Evolutionary conservation across 2,329 filamentous ascomycete genomes (phyloP), one percentile per base, ranked within the genome.

Genomic region (Fusarium compactum): DNA sequence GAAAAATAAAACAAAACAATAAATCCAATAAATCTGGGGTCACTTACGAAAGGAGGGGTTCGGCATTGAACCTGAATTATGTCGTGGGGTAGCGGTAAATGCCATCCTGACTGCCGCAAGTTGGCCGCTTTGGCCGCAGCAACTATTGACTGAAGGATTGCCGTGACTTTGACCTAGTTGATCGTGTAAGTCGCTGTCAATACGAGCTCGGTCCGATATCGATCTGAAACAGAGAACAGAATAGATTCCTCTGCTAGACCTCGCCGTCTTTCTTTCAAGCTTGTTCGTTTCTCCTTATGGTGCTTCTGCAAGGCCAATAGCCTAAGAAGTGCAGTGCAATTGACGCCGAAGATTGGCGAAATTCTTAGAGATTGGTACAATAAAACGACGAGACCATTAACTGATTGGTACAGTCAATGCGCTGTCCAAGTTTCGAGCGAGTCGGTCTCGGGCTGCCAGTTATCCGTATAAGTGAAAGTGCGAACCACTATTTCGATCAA

Each of bases 21-120:
- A 51, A 11, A 25, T 32, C 15, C 25, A 27, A 45, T 46, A 52
- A 66, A 68, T 57, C 59, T 24, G 62, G 69, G 59, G 61, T 45
- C 59, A 76, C 85, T 80, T 81, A 87, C 85, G 85, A 76, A 87
- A 87, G 55, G 84, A 85, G 65, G 84, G 83, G 75, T 81, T 80
- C 74, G 84, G 84, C 45, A 82, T 78, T 70, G 83, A 77, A 20
- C 60, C 65, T 54, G 62, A 56, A 50, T 60, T 52, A 61, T 69
- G 64, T 70, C 68, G 50, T 58, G 61, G 61, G 61, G 59, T 58
- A 64, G 46, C 50, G 59, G 61, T 58, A 57, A 64, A 64, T 58
- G 59, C 61, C 59, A 64, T 64, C 44, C 45, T 73, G 57, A 52
- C 62, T 52, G 65, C 65, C 55, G 54, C 61, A 29, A 65, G 60